Percentiles rank a stretch among this genome's conserved stretches.
Conservation (phyloP, 441 rosid species). For the Metrosideros polymorpha region DNA sequence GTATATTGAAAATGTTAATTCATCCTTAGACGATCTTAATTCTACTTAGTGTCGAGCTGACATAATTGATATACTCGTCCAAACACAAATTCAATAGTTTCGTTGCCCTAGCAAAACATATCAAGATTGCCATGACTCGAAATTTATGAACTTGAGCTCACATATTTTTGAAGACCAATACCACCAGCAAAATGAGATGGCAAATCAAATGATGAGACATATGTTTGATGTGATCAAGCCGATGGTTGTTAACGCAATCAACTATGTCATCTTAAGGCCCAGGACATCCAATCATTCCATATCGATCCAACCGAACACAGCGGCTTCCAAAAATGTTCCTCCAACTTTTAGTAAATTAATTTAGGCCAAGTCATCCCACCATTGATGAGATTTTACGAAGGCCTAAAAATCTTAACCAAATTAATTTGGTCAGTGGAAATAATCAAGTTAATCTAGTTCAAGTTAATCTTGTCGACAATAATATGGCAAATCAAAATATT, state of each 20-base stretch:
- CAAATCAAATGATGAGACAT: too few relatives aligned
- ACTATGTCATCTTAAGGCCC: too few relatives aligned
- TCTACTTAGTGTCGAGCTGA: neutral
- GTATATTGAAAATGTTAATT: neutral
- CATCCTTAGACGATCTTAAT: neutral
- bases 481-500: too few relatives aligned
- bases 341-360: too few relatives aligned
- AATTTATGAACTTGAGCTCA: neutral
- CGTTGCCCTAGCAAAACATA: neutral
- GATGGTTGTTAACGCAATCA: too few relatives aligned
- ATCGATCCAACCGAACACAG: neutral
- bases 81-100: neutral
- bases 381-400: too few relatives aligned
- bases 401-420: neutral
- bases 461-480: neutral
- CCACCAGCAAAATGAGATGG: too few relatives aligned
- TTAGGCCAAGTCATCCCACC: neutral
- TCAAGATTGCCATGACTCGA: neutral
- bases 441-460: neutral
- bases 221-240: too few relatives aligned
- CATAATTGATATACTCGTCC: neutral
- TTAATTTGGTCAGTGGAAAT: neutral
- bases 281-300: neutral
- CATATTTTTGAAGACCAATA: neutral
- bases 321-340: too few relatives aligned